Evolutionary conservation across 257 asterid genomes (phyloP).

Genomic region (Ilex aquifolium): DNA sequence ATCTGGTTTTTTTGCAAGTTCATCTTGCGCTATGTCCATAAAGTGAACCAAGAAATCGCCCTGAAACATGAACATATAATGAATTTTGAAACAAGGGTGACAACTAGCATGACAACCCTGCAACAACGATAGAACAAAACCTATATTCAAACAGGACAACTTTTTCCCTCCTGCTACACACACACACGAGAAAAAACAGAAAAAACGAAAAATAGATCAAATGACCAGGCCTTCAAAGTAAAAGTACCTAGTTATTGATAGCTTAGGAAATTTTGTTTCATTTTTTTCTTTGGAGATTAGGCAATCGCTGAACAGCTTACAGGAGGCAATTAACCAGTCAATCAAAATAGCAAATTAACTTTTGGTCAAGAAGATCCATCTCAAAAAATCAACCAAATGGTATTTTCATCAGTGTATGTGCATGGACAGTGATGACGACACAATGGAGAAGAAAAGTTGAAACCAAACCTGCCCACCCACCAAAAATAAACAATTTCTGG

Average conservation of each 20-base stretch:
- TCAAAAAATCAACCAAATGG: neutral
- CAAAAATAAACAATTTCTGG: slow-evolving; percentile 5
- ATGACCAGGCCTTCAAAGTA: neutral
- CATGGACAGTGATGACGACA: neutral
- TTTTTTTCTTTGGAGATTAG: neutral
- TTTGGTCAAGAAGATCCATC: neutral
- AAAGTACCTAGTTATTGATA: neutral
- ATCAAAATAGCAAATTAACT: neutral
- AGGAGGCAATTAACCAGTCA: neutral
- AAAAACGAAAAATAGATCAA: slow-evolving; percentile 10
- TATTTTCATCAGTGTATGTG: neutral
- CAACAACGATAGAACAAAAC: slow-evolving; percentile 4
- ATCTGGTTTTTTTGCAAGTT: slow-evolving; percentile 86
- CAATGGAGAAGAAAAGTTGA: neutral
- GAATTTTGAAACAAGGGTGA: neutral
- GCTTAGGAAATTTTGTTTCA: neutral
- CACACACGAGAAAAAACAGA: neutral
- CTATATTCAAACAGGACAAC: slow-evolving; percentile 1
- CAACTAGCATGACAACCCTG: slow-evolving; percentile 11
- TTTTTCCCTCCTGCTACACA: too few species aligned
- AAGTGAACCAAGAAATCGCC: slow-evolving; percentile 98
- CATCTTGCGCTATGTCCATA: slow-evolving; percentile 94
- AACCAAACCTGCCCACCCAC: slow-evolving; percentile 4
- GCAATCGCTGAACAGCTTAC: too few species aligned
- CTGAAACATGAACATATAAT: slow-evolving; percentile 40